Percentiles rank a stretch among this genome's conserved stretches.
Evolutionary conservation across 2,329 filamentous ascomycete species (phyloP).

Genomic region (Cladorrhinum sp.): DNA sequence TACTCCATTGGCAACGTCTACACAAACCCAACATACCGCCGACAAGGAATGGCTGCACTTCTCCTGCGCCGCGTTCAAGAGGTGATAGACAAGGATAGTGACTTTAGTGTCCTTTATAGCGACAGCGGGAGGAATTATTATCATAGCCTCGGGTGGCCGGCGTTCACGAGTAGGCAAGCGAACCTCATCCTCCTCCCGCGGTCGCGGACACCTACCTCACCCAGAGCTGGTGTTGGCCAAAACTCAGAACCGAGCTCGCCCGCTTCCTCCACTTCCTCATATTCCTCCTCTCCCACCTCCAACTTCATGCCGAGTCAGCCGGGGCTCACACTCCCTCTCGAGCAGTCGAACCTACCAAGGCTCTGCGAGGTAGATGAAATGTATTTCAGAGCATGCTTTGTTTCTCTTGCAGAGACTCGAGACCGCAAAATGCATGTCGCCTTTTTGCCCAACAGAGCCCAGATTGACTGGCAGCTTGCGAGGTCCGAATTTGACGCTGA

Average conservation of each 20-base stretch:
- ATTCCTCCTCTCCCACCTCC: not conserved
- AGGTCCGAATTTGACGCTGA: constrained; percentile 31
- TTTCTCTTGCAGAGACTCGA: constrained; percentile 10
- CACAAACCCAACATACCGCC: constrained; percentile 35
- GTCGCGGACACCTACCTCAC: not conserved
- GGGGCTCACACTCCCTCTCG: constrained; percentile 26
- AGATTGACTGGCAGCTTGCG: constrained; percentile 35
- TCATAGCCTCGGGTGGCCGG: constrained; percentile 35
- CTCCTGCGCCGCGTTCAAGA: constrained; percentile 35
- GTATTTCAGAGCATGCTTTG: constrained; percentile 29
- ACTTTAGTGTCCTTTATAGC: constrained; percentile 37
- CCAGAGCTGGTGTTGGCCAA: not conserved
- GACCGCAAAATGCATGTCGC: constrained; percentile 34
- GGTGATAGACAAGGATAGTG: constrained; percentile 34
- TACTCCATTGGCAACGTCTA: constrained; percentile 36
- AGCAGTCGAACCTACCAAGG: constrained; percentile 23
- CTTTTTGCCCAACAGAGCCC: constrained; percentile 31
- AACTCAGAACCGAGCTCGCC: not conserved
- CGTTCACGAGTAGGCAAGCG: constrained; percentile 33
- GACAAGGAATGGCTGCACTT: constrained; percentile 35
- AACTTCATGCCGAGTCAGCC: constrained; percentile 23
- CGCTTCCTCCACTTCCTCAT: not conserved
- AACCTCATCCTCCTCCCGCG: constrained; percentile 30
- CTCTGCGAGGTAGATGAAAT: constrained; percentile 30
- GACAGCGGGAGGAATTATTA: constrained; percentile 35